A percentile compares a stretch with the other conserved stretches of the same genome.
These are phyloP conservation scores for Xylaria sp. DNA, from an alignment of 2,329 filamentous ascomycete genomes.

Conservation along the genomic window DNA sequence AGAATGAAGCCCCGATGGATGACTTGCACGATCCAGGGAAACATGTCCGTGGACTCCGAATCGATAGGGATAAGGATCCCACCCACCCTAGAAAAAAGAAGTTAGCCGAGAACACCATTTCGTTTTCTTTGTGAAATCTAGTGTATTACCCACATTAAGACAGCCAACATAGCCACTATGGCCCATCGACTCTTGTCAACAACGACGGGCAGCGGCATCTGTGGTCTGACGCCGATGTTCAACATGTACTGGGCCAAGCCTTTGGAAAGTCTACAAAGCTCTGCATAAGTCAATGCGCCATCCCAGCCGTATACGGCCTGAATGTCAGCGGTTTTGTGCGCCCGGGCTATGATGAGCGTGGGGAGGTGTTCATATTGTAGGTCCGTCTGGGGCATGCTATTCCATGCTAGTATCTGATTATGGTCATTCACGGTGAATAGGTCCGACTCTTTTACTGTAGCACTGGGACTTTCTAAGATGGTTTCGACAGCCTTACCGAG, in stretches of 20 bases:
- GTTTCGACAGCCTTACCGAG: conserved; percentile 63
- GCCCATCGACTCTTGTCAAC: conserved; percentile 76
- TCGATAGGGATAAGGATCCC: conserved; percentile 63
- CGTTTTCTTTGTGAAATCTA: conserved; percentile 44
- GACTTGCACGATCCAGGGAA: conserved; percentile 55
- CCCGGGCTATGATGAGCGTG: conserved; percentile 56
- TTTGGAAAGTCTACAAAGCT: conserved; percentile 45
- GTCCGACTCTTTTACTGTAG: conserved; percentile 58
- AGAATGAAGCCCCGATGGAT: conserved; percentile 58
- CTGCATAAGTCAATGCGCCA: conserved; percentile 46
- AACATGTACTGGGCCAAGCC: conserved; percentile 46
- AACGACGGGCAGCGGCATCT: conserved; percentile 68
- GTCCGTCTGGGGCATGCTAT: conserved; percentile 55
- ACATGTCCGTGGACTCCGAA: conserved; percentile 54
- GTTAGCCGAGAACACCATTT: conserved; percentile 8
- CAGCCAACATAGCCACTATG: conserved; percentile 75
- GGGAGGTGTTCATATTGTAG: conserved; percentile 56
- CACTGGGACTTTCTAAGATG: conserved; percentile 55
- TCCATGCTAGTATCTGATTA: conserved; percentile 64
- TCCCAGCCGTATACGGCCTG: conserved; percentile 49
- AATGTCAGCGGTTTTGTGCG: conserved; percentile 51
- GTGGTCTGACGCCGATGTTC: conserved; percentile 44
- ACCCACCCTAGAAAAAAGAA: conserved; percentile 51
- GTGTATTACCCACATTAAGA: conserved; percentile 68
- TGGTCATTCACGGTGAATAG: conserved; percentile 66